Conservation (phyloP, 371 early-diverging fungal species). For the Rhizomucor miehei region DNA sequence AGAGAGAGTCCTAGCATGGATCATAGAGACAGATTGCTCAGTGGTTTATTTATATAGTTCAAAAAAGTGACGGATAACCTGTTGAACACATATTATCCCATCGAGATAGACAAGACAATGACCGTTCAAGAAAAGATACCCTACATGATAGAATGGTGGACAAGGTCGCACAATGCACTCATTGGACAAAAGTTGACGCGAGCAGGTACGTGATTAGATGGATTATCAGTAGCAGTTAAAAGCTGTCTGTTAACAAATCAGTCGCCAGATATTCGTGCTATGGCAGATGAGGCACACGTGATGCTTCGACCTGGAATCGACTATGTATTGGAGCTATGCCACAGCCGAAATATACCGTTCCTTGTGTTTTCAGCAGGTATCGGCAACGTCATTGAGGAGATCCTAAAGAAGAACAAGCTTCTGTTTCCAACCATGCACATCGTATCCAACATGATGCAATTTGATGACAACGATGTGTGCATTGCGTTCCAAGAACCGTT, state of each 20-base stretch:
- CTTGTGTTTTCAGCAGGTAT: conserved; percentile 79
- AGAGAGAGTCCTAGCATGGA: no score
- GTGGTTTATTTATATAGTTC: conserved; percentile 26
- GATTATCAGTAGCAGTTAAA: neutral
- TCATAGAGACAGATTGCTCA: conserved; percentile 1
- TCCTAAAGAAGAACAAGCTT: conserved; percentile 37
- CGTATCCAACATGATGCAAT: conserved; percentile 73
- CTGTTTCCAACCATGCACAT: conserved; percentile 62
- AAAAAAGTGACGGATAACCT: conserved; percentile 41
- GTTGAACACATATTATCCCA: conserved; percentile 69
- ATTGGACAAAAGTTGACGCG: conserved; percentile 46
- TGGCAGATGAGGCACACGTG: conserved; percentile 53
- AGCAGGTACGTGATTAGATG: conserved; percentile 23
- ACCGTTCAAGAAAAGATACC: conserved; percentile 58
- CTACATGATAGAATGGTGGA: conserved; percentile 78
- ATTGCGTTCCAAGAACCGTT: conserved; percentile 62
- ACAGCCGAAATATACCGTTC: conserved; percentile 49
- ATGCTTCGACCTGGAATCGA: conserved; percentile 49
- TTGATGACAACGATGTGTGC: conserved; percentile 50
- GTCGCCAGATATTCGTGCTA: conserved; percentile 41
- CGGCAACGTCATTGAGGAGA: conserved; percentile 63
- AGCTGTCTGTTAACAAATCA: neutral
- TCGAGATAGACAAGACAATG: conserved; percentile 58
- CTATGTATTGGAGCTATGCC: conserved; percentile 39
- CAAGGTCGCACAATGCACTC: conserved; percentile 54